phyloP scores from a whole-genome alignment of 768 basidiomycete species.

The Rhizopogon vinicolor region DNA sequence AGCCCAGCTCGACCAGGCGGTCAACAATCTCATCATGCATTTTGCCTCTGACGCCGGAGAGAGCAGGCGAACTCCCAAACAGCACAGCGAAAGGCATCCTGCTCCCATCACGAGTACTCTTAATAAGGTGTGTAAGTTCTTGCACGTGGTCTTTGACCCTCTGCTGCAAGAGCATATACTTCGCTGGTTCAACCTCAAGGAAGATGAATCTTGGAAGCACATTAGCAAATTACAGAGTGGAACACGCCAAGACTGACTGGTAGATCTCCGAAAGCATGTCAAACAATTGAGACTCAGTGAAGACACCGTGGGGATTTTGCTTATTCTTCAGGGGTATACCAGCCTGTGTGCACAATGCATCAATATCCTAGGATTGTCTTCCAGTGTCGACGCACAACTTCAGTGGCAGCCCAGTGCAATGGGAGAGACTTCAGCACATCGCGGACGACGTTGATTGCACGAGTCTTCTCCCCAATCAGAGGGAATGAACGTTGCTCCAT shows the following conservation, averaged over 20 bases:
- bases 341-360: slow-evolving; percentile 37
- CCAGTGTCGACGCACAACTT: slow-evolving; percentile 47
- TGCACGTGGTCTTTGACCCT: slow-evolving; percentile 50
- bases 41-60: slow-evolving; percentile 42
- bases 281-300: slow-evolving; percentile 59
- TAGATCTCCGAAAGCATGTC: slow-evolving; percentile 68
- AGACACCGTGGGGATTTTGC: slow-evolving; percentile 47
- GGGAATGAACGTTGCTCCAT: slow-evolving; percentile 50
- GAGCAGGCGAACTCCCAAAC: slow-evolving; percentile 38
- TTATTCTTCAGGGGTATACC: slow-evolving; percentile 65
- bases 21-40: slow-evolving; percentile 48
- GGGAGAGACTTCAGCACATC: slow-evolving; percentile 66
- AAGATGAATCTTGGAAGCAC: slow-evolving; percentile 61
- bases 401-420: slow-evolving; percentile 62
- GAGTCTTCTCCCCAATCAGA: slow-evolving; percentile 49
- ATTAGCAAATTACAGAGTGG: background rate
- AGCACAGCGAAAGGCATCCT: slow-evolving; percentile 36
- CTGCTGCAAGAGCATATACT: slow-evolving; percentile 50
- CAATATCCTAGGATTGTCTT: background rate
- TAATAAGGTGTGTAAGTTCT: slow-evolving; percentile 54
- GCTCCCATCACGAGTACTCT: slow-evolving; percentile 39
- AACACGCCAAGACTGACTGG: slow-evolving; percentile 32
- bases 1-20: slow-evolving; percentile 51
- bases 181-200: slow-evolving; percentile 60
- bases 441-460: slow-evolving; percentile 59